These are phyloP conservation scores for Chlamydomonas sp. DNA, from an alignment of 139 green algal species.

Conservation along the genomic window DNA sequence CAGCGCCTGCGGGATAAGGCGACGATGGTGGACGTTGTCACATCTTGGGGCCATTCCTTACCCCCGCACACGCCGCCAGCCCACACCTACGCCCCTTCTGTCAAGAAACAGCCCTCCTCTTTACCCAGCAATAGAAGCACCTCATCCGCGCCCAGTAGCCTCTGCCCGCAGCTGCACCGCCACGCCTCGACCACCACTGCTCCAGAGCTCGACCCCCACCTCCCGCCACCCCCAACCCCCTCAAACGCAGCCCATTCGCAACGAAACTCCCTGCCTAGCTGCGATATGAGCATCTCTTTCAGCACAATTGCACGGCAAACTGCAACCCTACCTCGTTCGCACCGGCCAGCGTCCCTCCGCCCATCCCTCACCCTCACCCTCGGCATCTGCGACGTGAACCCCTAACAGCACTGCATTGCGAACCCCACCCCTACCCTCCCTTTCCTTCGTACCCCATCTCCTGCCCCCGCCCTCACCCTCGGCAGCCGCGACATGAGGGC, in stretches of 20 bases:
- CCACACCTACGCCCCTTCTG: too few relatives aligned
- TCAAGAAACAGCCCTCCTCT: not conserved
- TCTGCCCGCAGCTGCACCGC: too few relatives aligned
- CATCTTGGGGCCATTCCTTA: too few relatives aligned
- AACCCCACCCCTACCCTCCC: not conserved
- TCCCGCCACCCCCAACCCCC: not conserved
- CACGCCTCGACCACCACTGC: too few relatives aligned
- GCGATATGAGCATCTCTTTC: not conserved
- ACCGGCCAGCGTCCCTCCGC: not conserved
- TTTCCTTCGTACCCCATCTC: not conserved
- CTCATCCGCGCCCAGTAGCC: too few relatives aligned
- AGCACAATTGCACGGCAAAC: not conserved
- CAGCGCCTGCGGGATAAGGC: conserved; percentile 45
- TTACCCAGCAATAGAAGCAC: not conserved
- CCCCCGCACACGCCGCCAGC: too few relatives aligned
- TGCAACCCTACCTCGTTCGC: not conserved
- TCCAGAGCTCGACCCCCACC: too few relatives aligned
- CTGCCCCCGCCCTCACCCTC: conserved; percentile 39
- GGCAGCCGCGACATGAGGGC: conserved; percentile 48
- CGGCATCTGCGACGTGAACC: not conserved
- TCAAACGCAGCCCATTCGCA: not conserved
- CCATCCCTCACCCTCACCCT: conserved; percentile 40
- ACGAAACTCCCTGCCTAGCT: not conserved
- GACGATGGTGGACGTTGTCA: too few relatives aligned
- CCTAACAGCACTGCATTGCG: not conserved